phyloP scores from a whole-genome alignment of 1,284 basidiomycete genomes.

The Paramarasmius palmivorus region DNA sequence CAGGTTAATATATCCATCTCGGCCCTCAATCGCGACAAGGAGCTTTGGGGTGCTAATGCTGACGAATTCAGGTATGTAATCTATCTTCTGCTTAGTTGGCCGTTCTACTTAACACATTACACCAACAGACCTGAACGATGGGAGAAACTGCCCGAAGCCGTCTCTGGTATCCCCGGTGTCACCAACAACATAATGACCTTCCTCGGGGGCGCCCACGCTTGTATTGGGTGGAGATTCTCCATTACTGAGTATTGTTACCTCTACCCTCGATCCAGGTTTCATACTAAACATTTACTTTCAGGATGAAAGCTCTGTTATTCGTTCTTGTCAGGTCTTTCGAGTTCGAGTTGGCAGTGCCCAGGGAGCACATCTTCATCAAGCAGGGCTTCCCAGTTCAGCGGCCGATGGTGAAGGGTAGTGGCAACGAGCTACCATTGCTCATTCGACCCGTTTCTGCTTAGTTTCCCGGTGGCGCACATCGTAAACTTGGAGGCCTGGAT shows the following conservation, averaged over 20 bases:
- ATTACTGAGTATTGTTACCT: not conserved
- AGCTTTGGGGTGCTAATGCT: slow-evolving; percentile 59
- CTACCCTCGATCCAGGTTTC: not conserved
- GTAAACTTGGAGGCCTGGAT: too few relatives aligned
- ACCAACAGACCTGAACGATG: slow-evolving; percentile 56
- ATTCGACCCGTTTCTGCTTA: too few relatives aligned
- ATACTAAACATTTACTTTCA: slow-evolving; percentile 16
- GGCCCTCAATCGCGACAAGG: slow-evolving; percentile 43
- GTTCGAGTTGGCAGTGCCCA: slow-evolving; percentile 40
- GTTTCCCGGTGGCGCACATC: too few relatives aligned
- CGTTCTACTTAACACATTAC: not conserved
- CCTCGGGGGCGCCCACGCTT: slow-evolving; percentile 58
- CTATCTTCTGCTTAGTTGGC: not conserved
- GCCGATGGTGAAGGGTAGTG: too few relatives aligned
- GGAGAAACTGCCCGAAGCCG: slow-evolving; percentile 46
- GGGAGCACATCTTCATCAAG: slow-evolving; percentile 18
- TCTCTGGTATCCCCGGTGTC: slow-evolving; percentile 52
- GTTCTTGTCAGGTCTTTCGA: slow-evolving; percentile 47
- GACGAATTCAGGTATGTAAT: slow-evolving; percentile 46
- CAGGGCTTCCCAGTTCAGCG: too few relatives aligned
- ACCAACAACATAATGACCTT: slow-evolving; percentile 64
- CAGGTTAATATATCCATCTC: slow-evolving; percentile 48
- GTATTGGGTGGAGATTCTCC: slow-evolving; percentile 64
- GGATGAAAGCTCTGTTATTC: slow-evolving; percentile 48
- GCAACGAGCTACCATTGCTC: too few relatives aligned